Evolutionary conservation across 306 rosid species (phyloP), one percentile per base, ranked within the genome.

Genomic region (Vigna radiata): DNA sequence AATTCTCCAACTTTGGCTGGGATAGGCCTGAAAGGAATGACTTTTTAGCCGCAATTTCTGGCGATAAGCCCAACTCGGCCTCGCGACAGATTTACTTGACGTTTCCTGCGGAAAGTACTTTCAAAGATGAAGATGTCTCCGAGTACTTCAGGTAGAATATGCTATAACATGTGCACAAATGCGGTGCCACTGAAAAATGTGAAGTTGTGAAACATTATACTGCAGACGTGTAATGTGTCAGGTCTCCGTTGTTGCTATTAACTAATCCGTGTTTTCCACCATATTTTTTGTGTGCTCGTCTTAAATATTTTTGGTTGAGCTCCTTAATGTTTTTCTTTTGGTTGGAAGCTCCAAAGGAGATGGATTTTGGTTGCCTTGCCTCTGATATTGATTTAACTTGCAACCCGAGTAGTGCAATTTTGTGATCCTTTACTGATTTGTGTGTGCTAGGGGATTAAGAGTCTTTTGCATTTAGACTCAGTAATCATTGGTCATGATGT

Each of bases 81-180:
- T 90, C 98, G 6, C 87, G 97, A 67, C 98, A 95, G 88, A 95
- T 95, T 76, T 95, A 95, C 78, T 79, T 95, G 73, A 95, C 98
- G 8, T 95, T 95, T 77, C 98, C 98, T 29, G 98, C 98, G 2
- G 98, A 95, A 79, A 95, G 98, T 86, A 90, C 95, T 12, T 95
- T 95, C 80, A 95, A 89, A 72, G 98, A 95, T 73, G 98, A 95
- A 77, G 97, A 94, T 67, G 98, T 94, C 85, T 94, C 98, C 0
- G 98, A 92, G 61, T 94, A 94, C 82, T 94, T 94, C 81, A 92
- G 96, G 98, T 94, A 85, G 76, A 79, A 63, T 70, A 53, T 62
- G 61, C 52, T 6, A 29, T 36, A 81, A 53, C 19, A 31, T 47
- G 19, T 46, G 68, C 55, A 58, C 10, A 14, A 31, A 55, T 77